These are phyloP conservation scores for Solanum chmielewskii DNA, from an alignment of 257 asterid species.

Conservation along the genomic window DNA sequence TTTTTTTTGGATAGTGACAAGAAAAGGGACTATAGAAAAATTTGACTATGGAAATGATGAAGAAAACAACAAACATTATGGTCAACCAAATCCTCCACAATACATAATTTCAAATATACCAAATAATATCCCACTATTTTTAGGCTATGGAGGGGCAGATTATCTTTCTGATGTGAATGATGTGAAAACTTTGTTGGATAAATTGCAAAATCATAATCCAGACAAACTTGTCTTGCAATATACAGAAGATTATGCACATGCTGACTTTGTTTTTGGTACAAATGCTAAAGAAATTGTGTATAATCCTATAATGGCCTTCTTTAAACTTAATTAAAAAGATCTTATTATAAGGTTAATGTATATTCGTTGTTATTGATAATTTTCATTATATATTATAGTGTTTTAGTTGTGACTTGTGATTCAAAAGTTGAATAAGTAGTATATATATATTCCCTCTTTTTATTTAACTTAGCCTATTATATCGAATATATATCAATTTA, in stretches of 20 bases:
- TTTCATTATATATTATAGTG: not conserved
- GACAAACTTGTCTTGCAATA: conserved; percentile 31
- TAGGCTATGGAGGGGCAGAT: conserved; percentile 53
- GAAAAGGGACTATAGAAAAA: conserved; percentile 39
- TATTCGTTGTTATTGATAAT: not conserved
- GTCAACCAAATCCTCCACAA: conserved; percentile 39
- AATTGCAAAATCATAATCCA: conserved; percentile 21
- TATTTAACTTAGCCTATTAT: not conserved
- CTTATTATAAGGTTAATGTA: not conserved
- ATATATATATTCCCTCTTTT: not conserved
- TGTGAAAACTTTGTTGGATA: conserved; percentile 22
- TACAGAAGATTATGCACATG: conserved; percentile 42
- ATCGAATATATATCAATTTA: accelerated
- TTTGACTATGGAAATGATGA: conserved; percentile 44
- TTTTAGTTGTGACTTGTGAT: not conserved
- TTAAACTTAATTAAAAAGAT: conserved; percentile 14
- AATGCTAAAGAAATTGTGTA: conserved; percentile 51
- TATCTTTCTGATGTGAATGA: conserved; percentile 39
- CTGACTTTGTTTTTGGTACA: conserved; percentile 40
- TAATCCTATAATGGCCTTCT: conserved; percentile 41
- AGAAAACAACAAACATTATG: conserved; percentile 41
- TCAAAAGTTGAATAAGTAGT: not conserved
- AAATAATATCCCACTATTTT: conserved; percentile 37
- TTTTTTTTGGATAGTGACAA: conserved; percentile 26
- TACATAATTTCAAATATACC: conserved; percentile 41